Conservation (phyloP, 2,329 filamentous ascomycete genomes). For the Colletotrichum sansevieriae region DNA sequence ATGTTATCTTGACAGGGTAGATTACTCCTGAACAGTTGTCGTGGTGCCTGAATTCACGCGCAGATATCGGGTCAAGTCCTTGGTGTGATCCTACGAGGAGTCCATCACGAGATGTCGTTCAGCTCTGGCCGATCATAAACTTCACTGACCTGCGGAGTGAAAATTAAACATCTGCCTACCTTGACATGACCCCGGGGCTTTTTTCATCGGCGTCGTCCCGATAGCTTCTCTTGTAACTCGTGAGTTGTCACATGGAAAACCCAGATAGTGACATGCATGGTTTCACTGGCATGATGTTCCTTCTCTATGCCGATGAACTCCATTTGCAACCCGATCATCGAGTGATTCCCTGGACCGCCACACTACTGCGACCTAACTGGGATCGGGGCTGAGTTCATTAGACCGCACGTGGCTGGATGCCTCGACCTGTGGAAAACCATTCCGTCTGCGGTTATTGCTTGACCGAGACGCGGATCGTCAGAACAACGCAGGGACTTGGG, state of each 20-base stretch:
- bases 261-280: neutral
- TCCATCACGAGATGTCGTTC: constrained; percentile 16
- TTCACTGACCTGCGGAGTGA: constrained; percentile 23
- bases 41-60: neutral
- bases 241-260: neutral
- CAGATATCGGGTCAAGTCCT: neutral
- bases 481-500: no score
- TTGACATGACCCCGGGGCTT: neutral
- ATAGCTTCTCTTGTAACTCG: neutral
- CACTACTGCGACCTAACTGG: no score
- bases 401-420: no score
- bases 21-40: constrained; percentile 1
- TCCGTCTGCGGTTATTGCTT: no score
- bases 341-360: no score
- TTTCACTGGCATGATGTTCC: neutral
- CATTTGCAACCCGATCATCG: neutral
- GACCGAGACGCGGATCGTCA: no score
- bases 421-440: no score
- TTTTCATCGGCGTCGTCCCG: no score
- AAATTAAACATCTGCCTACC: constrained; percentile 5
- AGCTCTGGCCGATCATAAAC: constrained; percentile 1
- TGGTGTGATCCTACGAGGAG: constrained; percentile 11
- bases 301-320: neutral
- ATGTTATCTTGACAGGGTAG: neutral
- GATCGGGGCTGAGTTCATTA: no score